A percentile compares a stretch with the other conserved stretches of the same genome.
These are phyloP conservation scores for Microcera coccophila DNA, from an alignment of 2,329 filamentous ascomycete species.

Conservation along the genomic window DNA sequence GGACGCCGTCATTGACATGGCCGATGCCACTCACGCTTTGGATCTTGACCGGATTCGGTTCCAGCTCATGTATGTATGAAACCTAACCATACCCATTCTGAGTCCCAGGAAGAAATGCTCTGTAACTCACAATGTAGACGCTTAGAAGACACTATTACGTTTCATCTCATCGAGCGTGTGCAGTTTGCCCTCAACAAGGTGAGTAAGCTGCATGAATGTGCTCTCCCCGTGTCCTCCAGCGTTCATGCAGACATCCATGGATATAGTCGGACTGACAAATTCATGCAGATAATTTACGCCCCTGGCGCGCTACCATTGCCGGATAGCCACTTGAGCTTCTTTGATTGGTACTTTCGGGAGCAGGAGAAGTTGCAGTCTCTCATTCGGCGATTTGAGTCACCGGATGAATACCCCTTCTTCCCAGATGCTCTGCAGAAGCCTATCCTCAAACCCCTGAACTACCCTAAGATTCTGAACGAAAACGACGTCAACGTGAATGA, in stretches of 20 bases:
- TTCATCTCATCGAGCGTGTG: slow-evolving; percentile 94
- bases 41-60: slow-evolving; percentile 90
- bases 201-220: slow-evolving; percentile 8
- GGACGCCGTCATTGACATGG: slow-evolving; percentile 88
- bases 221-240: slow-evolving; percentile 11
- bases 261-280: not conserved
- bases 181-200: slow-evolving; percentile 84
- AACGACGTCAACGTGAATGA: slow-evolving; percentile 90
- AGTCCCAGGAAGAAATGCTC: not conserved
- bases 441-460: slow-evolving; percentile 82
- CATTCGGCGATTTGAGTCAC: slow-evolving; percentile 90
- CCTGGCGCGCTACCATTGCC: slow-evolving; percentile 78
- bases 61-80: slow-evolving; percentile 79
- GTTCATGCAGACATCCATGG: not conserved
- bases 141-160: slow-evolving; percentile 95
- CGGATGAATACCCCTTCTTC: slow-evolving; percentile 98
- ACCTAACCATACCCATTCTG: not conserved
- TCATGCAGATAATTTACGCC: slow-evolving; percentile 66
- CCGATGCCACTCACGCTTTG: slow-evolving; percentile 77
- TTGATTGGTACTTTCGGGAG: slow-evolving; percentile 90
- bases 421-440: slow-evolving; percentile 72
- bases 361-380: slow-evolving; percentile 89
- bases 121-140: slow-evolving; percentile 61
- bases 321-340: slow-evolving; percentile 68
- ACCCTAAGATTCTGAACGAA: slow-evolving; percentile 80